phyloP scores from a whole-genome alignment of 108 stramenopile genomes.

The Nitzschia putrida region DNA sequence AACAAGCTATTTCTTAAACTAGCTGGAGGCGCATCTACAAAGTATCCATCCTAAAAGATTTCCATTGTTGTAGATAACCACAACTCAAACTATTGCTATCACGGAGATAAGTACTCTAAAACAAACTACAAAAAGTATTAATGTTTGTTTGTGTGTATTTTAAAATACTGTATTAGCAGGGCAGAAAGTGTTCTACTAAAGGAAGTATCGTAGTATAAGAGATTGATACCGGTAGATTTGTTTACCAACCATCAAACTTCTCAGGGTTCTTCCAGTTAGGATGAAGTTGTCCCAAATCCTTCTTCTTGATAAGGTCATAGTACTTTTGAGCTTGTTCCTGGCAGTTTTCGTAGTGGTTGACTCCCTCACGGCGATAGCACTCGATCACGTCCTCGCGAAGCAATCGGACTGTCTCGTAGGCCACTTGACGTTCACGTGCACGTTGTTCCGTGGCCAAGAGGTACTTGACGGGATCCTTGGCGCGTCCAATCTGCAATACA shows the following conservation, averaged over 20 bases:
- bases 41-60: no score
- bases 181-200: no score
- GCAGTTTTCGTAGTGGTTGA: constrained; percentile 89
- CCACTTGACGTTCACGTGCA: constrained; percentile 87
- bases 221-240: no score
- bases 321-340: constrained; percentile 65
- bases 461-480: constrained; percentile 81
- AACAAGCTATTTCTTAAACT: no score
- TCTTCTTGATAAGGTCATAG: constrained; percentile 66
- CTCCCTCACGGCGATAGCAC: constrained; percentile 84
- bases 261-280: constrained; percentile 68
- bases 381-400: constrained; percentile 82
- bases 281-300: constrained; percentile 82
- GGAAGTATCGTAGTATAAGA: no score
- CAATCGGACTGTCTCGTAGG: constrained; percentile 81
- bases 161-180: background rate
- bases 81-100: no score
- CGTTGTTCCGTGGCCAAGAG: constrained; percentile 84
- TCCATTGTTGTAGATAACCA: no score
- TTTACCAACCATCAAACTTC: constrained; percentile 70
- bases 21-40: no score
- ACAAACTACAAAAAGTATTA: no score
- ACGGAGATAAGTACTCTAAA: no score
- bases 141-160: background rate
- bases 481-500: constrained; percentile 52